Conservation (phyloP, 176 grass and related monocot species). For the Triticum aestivum region IWGSC_CS_RefSeq_v2.1 NC_057796.1:441816457-441816956, state of each 20-base stretch:
- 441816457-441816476: constrained; percentile 33
- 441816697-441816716: background rate
- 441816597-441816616: constrained; percentile 70
- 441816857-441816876: no score
- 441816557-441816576: constrained; percentile 95
- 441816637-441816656: constrained; percentile 69
- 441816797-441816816: no score
- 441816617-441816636: constrained; percentile 94
- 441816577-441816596: constrained; percentile 81
- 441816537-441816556: constrained; percentile 64
- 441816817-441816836: no score
- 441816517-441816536: constrained; percentile 75
- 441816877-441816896: no score
- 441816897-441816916: no score
- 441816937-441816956: no score
- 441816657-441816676: constrained; percentile 9
- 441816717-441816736: background rate
- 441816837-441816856: no score
- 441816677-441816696: background rate
- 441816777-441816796: no score
- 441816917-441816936: no score
- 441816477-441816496: constrained; percentile 52
- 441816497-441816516: constrained; percentile 85
- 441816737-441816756: background rate
- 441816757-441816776: no score